Percentiles rank a stretch among this genome's conserved stretches.
These are phyloP conservation scores for Fonsecaea multimorphosa DNA, from an alignment of 2,329 filamentous ascomycete genomes.

Conservation along the genomic window DNA sequence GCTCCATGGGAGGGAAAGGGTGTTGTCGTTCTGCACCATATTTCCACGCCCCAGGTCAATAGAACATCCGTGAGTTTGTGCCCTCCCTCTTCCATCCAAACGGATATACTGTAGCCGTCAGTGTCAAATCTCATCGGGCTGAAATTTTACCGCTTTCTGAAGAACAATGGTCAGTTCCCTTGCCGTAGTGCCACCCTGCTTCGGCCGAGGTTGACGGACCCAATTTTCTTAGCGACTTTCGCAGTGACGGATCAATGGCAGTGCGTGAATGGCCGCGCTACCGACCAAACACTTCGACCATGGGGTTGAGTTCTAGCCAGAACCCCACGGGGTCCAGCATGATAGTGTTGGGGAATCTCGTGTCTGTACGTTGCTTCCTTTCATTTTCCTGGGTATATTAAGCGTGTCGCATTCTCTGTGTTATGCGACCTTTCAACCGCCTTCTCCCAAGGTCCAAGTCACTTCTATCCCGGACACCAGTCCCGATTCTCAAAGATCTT, in stretches of 20 bases:
- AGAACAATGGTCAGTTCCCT: neutral
- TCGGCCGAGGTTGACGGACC: neutral
- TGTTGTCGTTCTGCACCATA: too few species aligned
- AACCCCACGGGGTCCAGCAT: slow-evolving; percentile 5
- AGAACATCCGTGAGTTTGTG: neutral
- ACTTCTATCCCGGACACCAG: neutral
- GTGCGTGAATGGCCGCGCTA: neutral
- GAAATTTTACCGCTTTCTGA: neutral
- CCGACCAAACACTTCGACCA: neutral
- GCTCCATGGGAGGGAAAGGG: too few species aligned
- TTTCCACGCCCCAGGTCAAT: neutral
- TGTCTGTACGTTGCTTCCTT: neutral
- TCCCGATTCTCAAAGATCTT: neutral
- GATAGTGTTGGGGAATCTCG: neutral
- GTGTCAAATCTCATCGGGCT: neutral
- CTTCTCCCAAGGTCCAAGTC: neutral
- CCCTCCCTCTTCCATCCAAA: neutral
- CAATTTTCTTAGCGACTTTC: slow-evolving; percentile 6
- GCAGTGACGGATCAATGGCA: neutral
- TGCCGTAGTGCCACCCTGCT: neutral
- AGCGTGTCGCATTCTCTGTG: neutral
- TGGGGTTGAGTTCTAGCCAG: neutral
- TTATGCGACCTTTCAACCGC: neutral
- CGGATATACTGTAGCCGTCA: neutral
- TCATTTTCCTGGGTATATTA: neutral